Evolutionary conservation across 139 green algal species (phyloP).

Genomic region (Chlamydomonas schloesseri): DNA sequence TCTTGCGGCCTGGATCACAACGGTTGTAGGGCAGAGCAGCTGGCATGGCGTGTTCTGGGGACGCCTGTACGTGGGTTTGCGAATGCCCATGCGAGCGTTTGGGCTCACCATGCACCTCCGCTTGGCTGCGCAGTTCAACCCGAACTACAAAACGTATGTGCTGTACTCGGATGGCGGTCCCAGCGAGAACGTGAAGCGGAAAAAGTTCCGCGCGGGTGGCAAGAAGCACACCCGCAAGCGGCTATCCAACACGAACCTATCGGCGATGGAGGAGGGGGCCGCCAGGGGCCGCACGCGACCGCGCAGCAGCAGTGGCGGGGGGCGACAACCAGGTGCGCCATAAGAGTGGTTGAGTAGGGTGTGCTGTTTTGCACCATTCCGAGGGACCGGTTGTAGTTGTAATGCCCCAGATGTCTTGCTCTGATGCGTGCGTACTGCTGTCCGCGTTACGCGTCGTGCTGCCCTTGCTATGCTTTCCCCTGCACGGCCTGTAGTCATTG

Average conservation of each 20-base stretch:
- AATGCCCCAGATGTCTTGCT: no score
- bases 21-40: background rate
- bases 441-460: no score
- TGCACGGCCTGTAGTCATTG: constrained; percentile 23
- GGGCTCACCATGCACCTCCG: no score
- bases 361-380: background rate
- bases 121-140: constrained; percentile 80
- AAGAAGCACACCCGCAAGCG: constrained; percentile 52
- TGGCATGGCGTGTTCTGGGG: background rate
- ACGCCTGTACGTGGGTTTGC: no score
- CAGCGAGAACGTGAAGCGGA: constrained; percentile 69
- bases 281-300: no score
- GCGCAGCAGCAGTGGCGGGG: background rate
- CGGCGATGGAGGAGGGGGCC: constrained; percentile 30
- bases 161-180: constrained; percentile 86
- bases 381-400: no score
- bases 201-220: constrained; percentile 57
- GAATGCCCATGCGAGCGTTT: no score
- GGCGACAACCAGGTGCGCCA: background rate
- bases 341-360: background rate
- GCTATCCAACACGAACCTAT: background rate
- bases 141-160: constrained; percentile 93
- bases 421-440: no score
- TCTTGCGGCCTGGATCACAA: no score
- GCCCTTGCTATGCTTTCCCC: no score